A percentile compares a stretch with the other conserved stretches of the same genome.
Evolutionary conservation across 495 filamentous ascomycete species (phyloP).

Genomic region (Annulohypoxylon moriforme): DNA sequence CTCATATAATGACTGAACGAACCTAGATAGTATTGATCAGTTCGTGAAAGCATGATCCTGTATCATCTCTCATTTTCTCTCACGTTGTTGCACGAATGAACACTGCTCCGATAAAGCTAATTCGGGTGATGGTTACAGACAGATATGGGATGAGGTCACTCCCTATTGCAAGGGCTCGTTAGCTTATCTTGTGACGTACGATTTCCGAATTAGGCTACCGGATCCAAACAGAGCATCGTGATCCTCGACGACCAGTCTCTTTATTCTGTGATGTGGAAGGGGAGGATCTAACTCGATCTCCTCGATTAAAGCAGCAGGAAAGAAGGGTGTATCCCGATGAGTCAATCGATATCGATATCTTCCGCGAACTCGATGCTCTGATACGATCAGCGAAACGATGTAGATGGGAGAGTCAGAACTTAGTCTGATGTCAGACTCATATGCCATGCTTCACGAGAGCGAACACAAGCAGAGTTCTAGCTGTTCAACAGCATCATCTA

Average conservation of each 20-base stretch:
- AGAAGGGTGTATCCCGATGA: slow-evolving; percentile 1
- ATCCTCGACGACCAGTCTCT: slow-evolving; percentile 2
- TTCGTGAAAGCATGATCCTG: not conserved
- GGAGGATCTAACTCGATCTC: not conserved
- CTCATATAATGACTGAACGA: not conserved
- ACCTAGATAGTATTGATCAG: not conserved
- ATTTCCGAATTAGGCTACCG: slow-evolving; percentile 15
- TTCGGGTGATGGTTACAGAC: not conserved
- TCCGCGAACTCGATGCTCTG: slow-evolving; percentile 2
- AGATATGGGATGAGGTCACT: slow-evolving; percentile 23
- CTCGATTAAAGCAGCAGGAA: slow-evolving; percentile 20
- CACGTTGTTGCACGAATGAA: not conserved
- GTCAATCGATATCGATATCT: slow-evolving; percentile 11
- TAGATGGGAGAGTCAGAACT: slow-evolving; percentile 12
- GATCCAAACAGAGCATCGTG: slow-evolving; percentile 18
- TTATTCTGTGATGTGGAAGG: slow-evolving; percentile 1
- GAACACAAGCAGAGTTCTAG: slow-evolving; percentile 17
- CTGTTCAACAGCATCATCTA: slow-evolving; percentile 1
- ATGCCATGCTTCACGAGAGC: slow-evolving; percentile 31
- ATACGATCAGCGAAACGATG: slow-evolving; percentile 16
- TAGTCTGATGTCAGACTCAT: slow-evolving; percentile 43
- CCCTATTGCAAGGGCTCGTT: slow-evolving; percentile 8
- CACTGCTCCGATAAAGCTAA: not conserved
- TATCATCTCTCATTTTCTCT: not conserved
- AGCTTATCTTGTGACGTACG: slow-evolving; percentile 32